A percentile compares a stretch with the other conserved stretches of the same genome.
Conservation (phyloP, 352 stramenopile genomes). For the Globisporangium radiosum region DNA sequence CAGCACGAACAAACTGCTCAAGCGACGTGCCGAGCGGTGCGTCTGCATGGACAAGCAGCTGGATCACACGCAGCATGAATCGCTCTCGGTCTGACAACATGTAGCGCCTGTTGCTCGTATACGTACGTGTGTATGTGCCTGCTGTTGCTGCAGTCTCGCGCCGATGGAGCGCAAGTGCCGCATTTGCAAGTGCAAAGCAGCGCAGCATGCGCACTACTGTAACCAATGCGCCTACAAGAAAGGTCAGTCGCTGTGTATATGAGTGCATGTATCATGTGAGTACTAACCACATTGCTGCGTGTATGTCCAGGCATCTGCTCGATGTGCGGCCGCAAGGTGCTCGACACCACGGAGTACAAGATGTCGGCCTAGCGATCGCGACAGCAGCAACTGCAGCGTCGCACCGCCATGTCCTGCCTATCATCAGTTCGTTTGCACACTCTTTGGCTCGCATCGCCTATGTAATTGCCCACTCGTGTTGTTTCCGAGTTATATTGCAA, state of each 20-base stretch:
- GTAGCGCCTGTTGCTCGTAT: background rate
- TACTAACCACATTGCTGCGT: background rate
- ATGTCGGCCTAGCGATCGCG: slow-evolving; percentile 28
- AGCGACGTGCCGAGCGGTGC: slow-evolving; percentile 40
- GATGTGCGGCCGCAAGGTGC: slow-evolving; percentile 61
- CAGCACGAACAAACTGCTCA: slow-evolving; percentile 33
- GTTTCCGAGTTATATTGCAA: background rate
- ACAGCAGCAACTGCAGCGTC: too few species aligned
- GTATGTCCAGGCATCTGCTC: slow-evolving; percentile 39
- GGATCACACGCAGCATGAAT: background rate
- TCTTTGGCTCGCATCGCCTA: background rate
- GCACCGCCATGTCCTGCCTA: too few species aligned
- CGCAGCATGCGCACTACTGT: slow-evolving; percentile 59
- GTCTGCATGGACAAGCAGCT: background rate
- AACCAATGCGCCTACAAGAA: slow-evolving; percentile 78
- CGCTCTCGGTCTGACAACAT: background rate
- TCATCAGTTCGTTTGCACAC: background rate
- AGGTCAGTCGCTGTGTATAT: slow-evolving; percentile 19
- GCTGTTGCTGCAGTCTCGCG: slow-evolving; percentile 24
- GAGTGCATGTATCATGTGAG: too few species aligned
- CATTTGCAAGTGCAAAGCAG: slow-evolving; percentile 57
- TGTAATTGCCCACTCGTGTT: background rate
- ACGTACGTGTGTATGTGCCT: slow-evolving; percentile 1
- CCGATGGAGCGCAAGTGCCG: slow-evolving; percentile 47
- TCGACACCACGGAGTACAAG: slow-evolving; percentile 62